phyloP scores from a whole-genome alignment of 768 basidiomycete species.

The Gelatoporia subvermispora region DNA sequence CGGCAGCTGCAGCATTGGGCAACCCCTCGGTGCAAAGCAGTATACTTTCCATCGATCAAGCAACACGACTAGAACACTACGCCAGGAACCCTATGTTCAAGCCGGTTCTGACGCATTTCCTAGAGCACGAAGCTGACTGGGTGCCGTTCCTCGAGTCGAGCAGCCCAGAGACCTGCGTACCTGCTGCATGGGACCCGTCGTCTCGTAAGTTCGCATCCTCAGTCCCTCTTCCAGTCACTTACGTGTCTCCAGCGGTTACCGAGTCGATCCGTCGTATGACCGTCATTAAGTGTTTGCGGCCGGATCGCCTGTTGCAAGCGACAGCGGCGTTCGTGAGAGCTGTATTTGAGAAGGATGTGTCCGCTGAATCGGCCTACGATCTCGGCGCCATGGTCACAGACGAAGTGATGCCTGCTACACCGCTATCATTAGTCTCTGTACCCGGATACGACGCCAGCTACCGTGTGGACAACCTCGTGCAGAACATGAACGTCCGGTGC shows the following conservation, averaged over 20 bases:
- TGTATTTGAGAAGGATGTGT: slow-evolving; percentile 80
- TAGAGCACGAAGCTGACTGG: slow-evolving; percentile 66
- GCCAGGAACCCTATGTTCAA: slow-evolving; percentile 74
- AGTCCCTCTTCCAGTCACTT: no score
- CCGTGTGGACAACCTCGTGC: slow-evolving; percentile 83
- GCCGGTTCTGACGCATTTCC: slow-evolving; percentile 60
- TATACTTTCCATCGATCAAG: slow-evolving; percentile 64
- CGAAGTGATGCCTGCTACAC: slow-evolving; percentile 77
- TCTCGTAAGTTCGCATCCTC: slow-evolving; percentile 53
- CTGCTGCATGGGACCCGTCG: slow-evolving; percentile 73
- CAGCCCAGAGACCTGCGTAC: slow-evolving; percentile 64
- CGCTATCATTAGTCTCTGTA: slow-evolving; percentile 87
- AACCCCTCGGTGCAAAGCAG: slow-evolving; percentile 34
- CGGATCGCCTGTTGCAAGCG: slow-evolving; percentile 86
- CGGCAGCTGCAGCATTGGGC: slow-evolving; percentile 31
- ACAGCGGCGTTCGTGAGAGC: slow-evolving; percentile 68
- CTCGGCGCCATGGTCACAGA: slow-evolving; percentile 71
- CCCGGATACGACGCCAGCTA: slow-evolving; percentile 99
- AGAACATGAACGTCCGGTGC: slow-evolving; percentile 70
- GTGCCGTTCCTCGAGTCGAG: slow-evolving; percentile 59
- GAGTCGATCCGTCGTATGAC: slow-evolving; percentile 73
- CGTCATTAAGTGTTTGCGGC: slow-evolving; percentile 86
- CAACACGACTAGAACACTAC: slow-evolving; percentile 62
- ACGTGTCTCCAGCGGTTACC: slow-evolving; percentile 47
- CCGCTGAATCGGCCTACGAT: slow-evolving; percentile 67